Conservation (phyloP, 73 alveolate genomes). For the Urostyla sp. region DNA sequence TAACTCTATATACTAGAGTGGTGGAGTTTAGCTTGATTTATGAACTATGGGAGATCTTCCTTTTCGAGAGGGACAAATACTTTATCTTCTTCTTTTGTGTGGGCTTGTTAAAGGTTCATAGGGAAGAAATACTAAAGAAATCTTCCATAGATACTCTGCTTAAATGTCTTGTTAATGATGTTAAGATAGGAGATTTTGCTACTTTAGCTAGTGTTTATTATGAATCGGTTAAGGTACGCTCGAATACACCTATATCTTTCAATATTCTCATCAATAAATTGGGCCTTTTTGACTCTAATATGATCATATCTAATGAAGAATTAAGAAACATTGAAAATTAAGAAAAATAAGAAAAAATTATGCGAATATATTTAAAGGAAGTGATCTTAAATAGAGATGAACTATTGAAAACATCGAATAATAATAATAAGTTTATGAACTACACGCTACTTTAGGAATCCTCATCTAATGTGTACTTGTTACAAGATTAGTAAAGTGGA, state of each 20-base stretch:
- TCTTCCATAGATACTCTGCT: slow-evolving; percentile 34
- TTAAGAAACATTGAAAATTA: slow-evolving; percentile 22
- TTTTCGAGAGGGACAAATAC: slow-evolving; percentile 62
- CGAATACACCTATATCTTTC: slow-evolving; percentile 63
- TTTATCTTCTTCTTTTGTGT: slow-evolving; percentile 42
- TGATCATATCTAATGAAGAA: slow-evolving; percentile 64
- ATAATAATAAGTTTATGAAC: slow-evolving; percentile 48
- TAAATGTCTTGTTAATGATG: slow-evolving; percentile 22
- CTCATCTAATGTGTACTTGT: slow-evolving; percentile 33
- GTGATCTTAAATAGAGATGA: slow-evolving; percentile 1
- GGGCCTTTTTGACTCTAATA: slow-evolving; percentile 48
- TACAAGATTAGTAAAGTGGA: not conserved
- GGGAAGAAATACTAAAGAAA: slow-evolving; percentile 23
- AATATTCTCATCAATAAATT: slow-evolving; percentile 46
- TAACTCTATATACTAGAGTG: slow-evolving; percentile 60
- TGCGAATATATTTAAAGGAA: slow-evolving; percentile 36
- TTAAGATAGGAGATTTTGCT: slow-evolving; percentile 22
- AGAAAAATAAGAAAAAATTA: not conserved
- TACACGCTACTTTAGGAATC: slow-evolving; percentile 10
- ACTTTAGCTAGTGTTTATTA: slow-evolving; percentile 23
- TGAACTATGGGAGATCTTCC: slow-evolving; percentile 65
- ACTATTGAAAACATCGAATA: slow-evolving; percentile 19
- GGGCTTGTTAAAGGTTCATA: slow-evolving; percentile 41
- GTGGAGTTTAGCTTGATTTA: slow-evolving; percentile 58
- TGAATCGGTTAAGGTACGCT: slow-evolving; percentile 42